Evolutionary conservation across 164 flowering plant genomes (phyloP).

Genomic region (Chimonanthus salicifolius): DNA sequence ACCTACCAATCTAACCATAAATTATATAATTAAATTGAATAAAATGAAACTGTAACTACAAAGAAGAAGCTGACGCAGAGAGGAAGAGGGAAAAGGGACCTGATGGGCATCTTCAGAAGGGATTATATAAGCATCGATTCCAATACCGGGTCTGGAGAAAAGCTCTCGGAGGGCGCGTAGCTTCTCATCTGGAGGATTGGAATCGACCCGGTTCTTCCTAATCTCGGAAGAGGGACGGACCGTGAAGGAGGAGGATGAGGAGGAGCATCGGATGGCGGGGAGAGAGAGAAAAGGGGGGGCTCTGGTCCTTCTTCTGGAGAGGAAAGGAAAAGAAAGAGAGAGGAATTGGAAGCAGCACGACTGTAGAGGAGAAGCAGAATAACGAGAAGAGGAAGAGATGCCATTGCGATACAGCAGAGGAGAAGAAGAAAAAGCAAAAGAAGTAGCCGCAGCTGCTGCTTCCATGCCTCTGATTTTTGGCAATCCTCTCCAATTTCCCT

Average conservation of each 20-base stretch:
- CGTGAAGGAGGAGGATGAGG: conserved; percentile 37
- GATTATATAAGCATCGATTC: conserved; percentile 81
- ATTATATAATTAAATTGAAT: too few species aligned
- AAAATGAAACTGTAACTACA: too few species aligned
- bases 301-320: conserved; percentile 15
- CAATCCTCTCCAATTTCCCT: neutral
- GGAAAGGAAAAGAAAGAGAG: conserved; percentile 22
- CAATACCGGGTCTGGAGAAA: conserved; percentile 66
- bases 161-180: conserved; percentile 64
- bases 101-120: conserved; percentile 99
- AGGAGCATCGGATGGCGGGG: conserved; percentile 30
- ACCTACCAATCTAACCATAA: neutral
- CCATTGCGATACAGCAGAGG: neutral
- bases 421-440: neutral
- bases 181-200: conserved; percentile 55
- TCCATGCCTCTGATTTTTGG: neutral
- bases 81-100: conserved; percentile 26
- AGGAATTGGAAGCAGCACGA: conserved; percentile 25
- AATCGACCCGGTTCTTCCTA: conserved; percentile 23
- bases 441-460: neutral
- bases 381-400: conserved; percentile 5
- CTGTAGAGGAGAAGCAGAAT: conserved; percentile 6
- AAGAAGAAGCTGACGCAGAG: neutral
- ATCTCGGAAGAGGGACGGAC: conserved; percentile 74
- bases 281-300: conserved; percentile 9